Percentiles rank a stretch among this genome's conserved stretches.
Conservation (phyloP, 2,329 filamentous ascomycete genomes). For the Colletotrichum gloeosporioides region DNA sequence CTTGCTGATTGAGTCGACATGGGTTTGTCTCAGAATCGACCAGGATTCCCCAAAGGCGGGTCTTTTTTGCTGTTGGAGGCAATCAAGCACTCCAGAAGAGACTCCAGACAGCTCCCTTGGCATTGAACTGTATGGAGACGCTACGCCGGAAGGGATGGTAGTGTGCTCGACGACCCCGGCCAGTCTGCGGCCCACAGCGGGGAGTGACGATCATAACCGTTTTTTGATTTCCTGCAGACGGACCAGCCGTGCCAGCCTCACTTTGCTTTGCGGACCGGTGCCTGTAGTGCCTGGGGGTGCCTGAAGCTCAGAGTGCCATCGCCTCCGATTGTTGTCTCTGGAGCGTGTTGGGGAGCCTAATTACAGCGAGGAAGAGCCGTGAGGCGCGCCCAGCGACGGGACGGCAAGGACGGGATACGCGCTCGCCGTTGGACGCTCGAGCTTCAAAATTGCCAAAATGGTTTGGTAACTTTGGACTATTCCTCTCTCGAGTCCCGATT, state of each 20-base stretch:
- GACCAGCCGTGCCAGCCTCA: slow-evolving; percentile 22
- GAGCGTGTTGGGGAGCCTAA: slow-evolving; percentile 21
- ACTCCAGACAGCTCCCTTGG: slow-evolving; percentile 16
- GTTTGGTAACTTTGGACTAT: not conserved
- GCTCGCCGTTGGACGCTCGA: not conserved
- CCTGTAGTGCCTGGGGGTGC: slow-evolving; percentile 2
- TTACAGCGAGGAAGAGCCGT: slow-evolving; percentile 38
- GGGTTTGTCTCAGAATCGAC: slow-evolving; percentile 40
- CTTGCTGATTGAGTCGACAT: slow-evolving; percentile 22
- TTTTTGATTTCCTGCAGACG: slow-evolving; percentile 25
- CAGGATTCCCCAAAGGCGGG: slow-evolving; percentile 35
- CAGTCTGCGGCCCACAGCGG: slow-evolving; percentile 27
- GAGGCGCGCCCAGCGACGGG: slow-evolving; percentile 23
- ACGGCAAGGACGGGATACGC: not conserved
- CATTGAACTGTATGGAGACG: slow-evolving; percentile 18
- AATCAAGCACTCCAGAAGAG: slow-evolving; percentile 10
- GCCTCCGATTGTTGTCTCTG: slow-evolving; percentile 1
- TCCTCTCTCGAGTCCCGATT: not conserved
- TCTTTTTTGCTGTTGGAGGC: slow-evolving; percentile 1
- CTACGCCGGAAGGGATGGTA: slow-evolving; percentile 4
- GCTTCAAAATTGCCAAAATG: not conserved
- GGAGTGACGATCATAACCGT: slow-evolving; percentile 31
- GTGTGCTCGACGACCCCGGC: slow-evolving; percentile 18
- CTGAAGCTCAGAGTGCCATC: slow-evolving; percentile 8
- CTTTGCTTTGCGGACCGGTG: slow-evolving; percentile 10